phyloP scores from a whole-genome alignment of 768 basidiomycete species.

The Pleurotus eryngii region DNA sequence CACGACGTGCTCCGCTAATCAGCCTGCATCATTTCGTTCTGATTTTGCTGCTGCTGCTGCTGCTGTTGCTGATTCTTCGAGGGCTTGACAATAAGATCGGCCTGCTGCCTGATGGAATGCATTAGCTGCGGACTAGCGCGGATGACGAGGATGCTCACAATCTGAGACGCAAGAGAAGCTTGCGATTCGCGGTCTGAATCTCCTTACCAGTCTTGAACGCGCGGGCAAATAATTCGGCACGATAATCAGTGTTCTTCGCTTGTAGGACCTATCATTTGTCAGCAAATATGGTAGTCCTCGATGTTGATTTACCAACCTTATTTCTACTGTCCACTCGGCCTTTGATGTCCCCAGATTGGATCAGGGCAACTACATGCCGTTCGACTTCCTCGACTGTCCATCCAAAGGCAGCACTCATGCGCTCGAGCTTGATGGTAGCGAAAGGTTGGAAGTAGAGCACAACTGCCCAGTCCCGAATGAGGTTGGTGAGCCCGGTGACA shows the following conservation, averaged over 20 bases:
- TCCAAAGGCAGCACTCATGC: constrained; percentile 87
- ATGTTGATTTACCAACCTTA: constrained; percentile 47
- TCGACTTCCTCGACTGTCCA: constrained; percentile 73
- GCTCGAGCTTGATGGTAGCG: constrained; percentile 74
- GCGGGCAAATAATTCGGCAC: constrained; percentile 71
- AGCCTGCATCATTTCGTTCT: not conserved
- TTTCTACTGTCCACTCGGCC: constrained; percentile 88
- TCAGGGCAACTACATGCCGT: constrained; percentile 69
- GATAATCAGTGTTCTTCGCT: constrained; percentile 76
- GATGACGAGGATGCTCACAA: constrained; percentile 50
- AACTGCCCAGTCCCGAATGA: constrained; percentile 76
- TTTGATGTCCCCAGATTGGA: constrained; percentile 73
- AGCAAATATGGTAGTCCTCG: constrained; percentile 7
- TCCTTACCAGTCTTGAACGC: constrained; percentile 72
- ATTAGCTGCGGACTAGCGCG: not conserved
- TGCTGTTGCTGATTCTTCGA: constrained; percentile 54
- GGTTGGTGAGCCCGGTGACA: constrained; percentile 56
- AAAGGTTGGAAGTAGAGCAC: constrained; percentile 92
- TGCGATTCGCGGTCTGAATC: constrained; percentile 71
- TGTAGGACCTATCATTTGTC: constrained; percentile 57
- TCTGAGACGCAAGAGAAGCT: constrained; percentile 78
- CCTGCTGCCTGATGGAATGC: constrained; percentile 61
- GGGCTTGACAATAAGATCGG: constrained; percentile 69
- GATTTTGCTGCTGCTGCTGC: constrained; percentile 39
- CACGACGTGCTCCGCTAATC: not conserved